phyloP scores from a whole-genome alignment of 495 filamentous ascomycete genomes.

The Aspergillus sclerotioniger region DNA sequence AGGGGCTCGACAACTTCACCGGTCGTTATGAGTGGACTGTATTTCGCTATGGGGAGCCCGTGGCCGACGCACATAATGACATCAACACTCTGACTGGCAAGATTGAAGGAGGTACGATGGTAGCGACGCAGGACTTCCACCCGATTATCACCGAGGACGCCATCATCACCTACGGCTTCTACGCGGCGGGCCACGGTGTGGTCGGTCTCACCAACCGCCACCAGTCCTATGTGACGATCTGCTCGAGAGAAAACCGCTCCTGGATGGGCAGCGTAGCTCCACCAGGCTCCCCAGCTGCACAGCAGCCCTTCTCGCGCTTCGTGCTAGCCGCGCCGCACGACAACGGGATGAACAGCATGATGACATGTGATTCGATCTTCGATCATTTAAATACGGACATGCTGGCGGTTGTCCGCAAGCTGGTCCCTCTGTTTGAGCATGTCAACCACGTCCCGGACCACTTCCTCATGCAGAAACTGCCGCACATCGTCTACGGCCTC shows the following conservation, averaged over 20 bases:
- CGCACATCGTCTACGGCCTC: constrained; percentile 50
- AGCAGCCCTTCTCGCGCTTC: constrained; percentile 43
- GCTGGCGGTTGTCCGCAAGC: constrained; percentile 32
- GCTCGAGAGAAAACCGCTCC: constrained; percentile 31
- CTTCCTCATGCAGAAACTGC: constrained; percentile 40
- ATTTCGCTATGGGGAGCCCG: constrained; percentile 3
- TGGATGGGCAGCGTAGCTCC: constrained; percentile 50
- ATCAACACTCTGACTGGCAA: constrained; percentile 5
- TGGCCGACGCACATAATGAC: constrained; percentile 7
- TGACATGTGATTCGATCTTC: constrained; percentile 37
- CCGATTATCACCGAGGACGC: constrained; percentile 18
- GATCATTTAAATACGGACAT: constrained; percentile 36
- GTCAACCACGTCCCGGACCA: constrained; percentile 25
- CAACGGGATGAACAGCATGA: constrained; percentile 56
- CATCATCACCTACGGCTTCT: constrained; percentile 51
- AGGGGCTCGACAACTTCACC: constrained; percentile 2
- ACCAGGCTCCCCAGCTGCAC: constrained; percentile 36
- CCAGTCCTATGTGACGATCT: constrained; percentile 52
- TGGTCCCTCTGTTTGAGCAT: constrained; percentile 27
- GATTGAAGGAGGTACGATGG: constrained; percentile 2
- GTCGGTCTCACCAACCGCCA: constrained; percentile 45
- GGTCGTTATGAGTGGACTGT: constrained; percentile 9
- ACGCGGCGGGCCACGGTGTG: constrained; percentile 47
- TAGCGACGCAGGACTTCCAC: constrained; percentile 7
- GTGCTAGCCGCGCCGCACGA: constrained; percentile 51